phyloP scores from a whole-genome alignment of 371 early-diverging fungal species.

The Rhizopus sp. region DNA sequence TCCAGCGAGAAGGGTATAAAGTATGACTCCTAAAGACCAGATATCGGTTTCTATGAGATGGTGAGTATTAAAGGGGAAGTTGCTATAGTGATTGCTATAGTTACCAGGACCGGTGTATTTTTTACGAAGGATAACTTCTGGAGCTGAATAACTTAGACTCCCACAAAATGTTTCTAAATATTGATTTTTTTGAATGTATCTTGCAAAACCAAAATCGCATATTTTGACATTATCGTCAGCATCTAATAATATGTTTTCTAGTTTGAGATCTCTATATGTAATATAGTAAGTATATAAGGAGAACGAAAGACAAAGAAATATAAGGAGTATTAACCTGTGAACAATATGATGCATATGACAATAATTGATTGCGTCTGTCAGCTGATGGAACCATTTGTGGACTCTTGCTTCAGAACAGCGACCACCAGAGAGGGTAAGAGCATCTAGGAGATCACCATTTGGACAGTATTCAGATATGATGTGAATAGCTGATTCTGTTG shows the following conservation, averaged over 20 bases:
- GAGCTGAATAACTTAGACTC: conserved; percentile 82
- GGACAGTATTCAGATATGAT: conserved; percentile 80
- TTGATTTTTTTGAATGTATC: conserved; percentile 65
- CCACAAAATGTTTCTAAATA: conserved; percentile 87
- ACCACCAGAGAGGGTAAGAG: conserved; percentile 58
- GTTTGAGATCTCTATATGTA: conserved; percentile 72
- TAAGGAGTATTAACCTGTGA: conserved; percentile 58
- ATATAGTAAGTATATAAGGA: not conserved
- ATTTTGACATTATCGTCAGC: conserved; percentile 76
- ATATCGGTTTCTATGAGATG: conserved; percentile 71
- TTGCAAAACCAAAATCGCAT: conserved; percentile 92
- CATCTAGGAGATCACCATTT: conserved; percentile 79
- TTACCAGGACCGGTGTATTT: conserved; percentile 79
- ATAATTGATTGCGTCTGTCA: conserved; percentile 74
- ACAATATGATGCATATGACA: conserved; percentile 80
- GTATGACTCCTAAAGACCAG: conserved; percentile 86
- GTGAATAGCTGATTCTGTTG: conserved; percentile 80
- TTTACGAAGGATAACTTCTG: conserved; percentile 76
- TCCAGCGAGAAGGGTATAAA: conserved; percentile 81
- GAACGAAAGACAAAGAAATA: not conserved
- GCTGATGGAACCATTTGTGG: conserved; percentile 69
- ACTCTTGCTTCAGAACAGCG: conserved; percentile 58
- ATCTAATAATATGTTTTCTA: conserved; percentile 85
- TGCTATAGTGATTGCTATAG: conserved; percentile 3
- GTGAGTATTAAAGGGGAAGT: conserved; percentile 7